Evolutionary conservation across 495 filamentous ascomycete genomes (phyloP), one percentile per base, ranked within the genome.

Genomic region (Penicillium crystallinum): DNA sequence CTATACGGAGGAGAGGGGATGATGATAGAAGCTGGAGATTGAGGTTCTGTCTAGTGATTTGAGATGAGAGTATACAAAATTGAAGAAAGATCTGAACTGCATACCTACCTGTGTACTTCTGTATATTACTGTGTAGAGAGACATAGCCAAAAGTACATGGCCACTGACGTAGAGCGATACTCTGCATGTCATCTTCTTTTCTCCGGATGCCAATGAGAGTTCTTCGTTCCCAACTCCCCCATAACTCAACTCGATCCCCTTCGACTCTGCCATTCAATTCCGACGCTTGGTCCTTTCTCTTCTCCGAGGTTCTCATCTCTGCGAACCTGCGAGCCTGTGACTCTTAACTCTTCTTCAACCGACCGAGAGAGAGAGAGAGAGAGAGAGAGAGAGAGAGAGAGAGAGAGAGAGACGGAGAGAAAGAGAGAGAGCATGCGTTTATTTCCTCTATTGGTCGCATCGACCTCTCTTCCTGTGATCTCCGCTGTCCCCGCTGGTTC

Each of bases 401-500:
- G n/a, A n/a, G n/a, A n/a, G n/a, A n/a, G n/a, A n/a, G n/a, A n/a
- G n/a, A n/a, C n/a, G n/a, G n/a, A n/a, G n/a, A n/a, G n/a, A n/a
- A n/a, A n/a, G 22, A 2, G 40, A 43, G 8, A 15, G 21, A 22
- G 39, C 39, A 63, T 63, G 60, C 60, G 51, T 22, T 60, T 25
- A 19, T 57, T 5, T 40, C 41, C 31, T n/a, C 68, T 67, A 48
- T 57, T 65, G 55, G 61, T 69, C 59, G 47, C 62, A 17, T 64
- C 61, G 47, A 50, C 58, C 23, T 43, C 59, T 11, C 22, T 59
- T 7, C 54, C 58, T n/a, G 52, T 57, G 41, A 55, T 61, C 23
- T 57, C 53, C 44, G 70, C 73, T 33, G 58, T 77, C 52, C 73
- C 73, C 55, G 73, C 73, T 7, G 72, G 68, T 35, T 74, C 73